Base-by-base conservation (phyloP, 2,329 filamentous ascomycete species). In the Penicillium sp. region DNA sequence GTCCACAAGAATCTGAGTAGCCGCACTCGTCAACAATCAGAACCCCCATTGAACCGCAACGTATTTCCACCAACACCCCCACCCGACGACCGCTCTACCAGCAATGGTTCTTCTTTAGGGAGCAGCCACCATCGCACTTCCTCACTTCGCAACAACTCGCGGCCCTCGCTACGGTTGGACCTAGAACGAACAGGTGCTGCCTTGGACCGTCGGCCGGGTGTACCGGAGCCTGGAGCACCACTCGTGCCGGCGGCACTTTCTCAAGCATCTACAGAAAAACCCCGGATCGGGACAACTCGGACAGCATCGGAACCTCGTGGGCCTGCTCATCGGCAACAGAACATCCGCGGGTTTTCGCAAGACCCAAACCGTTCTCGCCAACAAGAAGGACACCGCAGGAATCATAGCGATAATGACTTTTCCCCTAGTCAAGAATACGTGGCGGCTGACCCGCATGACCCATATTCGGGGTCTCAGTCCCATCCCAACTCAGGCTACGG, bases 61-160 rank as follows among this genome's bases (percentile, higher is more conserved):
- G 84, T 93, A 59, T 97, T 97, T 78, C 94, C 94, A 18, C 94
- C 94, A n/a, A 97, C 94, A n/a, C 94, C 94, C 40, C 94, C 94
- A 6, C 94, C 94, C 6, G 94, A 99, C 79, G 84, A 85, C 59
- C 92, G 97, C 63, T 88, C 87, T 67, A 74, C 64, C 15, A 72
- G 63, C 50, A 67, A 64, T 37, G 68, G 63, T 42, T 67, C 72
- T 56, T 58, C 61, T 59, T 57, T 56, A 74, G 37, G 37, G 11
- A 66, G 51, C 18, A 47, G 48, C 26, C 63, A 65, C 27, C 51
- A 60, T 14, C 76, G 82, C 50, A 75, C 79, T 22, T 75, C 78
- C 25, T 82, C 80, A 46, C 75, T 80, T 61, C 74, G 79, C 59
- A 72, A 76, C 59, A 72, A 76, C 46, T 72, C 73, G 61, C 74